Evolutionary conservation across 352 stramenopile species (phyloP), one percentile per base, ranked within the genome.

Genomic region (Phytopythium vexans): DNA sequence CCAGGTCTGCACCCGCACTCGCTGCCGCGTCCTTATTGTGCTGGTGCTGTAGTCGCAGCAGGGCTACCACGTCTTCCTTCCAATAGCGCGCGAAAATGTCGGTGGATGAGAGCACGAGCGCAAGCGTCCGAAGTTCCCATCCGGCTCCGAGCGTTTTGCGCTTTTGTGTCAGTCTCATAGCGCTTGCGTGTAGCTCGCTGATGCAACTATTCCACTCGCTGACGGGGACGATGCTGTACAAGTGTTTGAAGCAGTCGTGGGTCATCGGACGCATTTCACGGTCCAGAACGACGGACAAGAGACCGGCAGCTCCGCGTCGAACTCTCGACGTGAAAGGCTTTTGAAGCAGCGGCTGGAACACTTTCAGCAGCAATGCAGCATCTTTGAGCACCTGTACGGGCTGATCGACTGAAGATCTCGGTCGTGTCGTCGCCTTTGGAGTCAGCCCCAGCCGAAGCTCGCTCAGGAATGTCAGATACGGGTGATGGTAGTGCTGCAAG

Each of bases 31-130:
- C 77, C 52, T 91, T 88, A 56, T 85, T 83, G n/a, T 88, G 68
- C 43, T 87, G 69, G 15, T 74, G 79, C 53, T 89, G 79, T 6
- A 88, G 56, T 27, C 76, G 67, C 6, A 89, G 50, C 8, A 91
- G 49, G 3, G 68, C 64, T 9, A 78, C 66, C 2, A 68, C 56
- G 44, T 93, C 82, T 41, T 90, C 80, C 41, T 77, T 80, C 79
- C 82, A 93, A 36, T 89, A 90, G 0, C 76, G 74, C 14, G 50
- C 61, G 12, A 91, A 93, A 35, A 91, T 80, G 47, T 89, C 81
- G 4, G 62, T 68, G 3, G 78, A 75, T 21, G 74, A 54, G 1
- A 89, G 49, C 4, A 68, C 70, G 39, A 91, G 50, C 11, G 84
- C 63, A 0, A 62, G 70, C 8, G 75, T 47, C 27, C 82, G 76